These are phyloP conservation scores for Trifolium dubium DNA, from an alignment of 306 rosid species.

Conservation along the genomic window DNA sequence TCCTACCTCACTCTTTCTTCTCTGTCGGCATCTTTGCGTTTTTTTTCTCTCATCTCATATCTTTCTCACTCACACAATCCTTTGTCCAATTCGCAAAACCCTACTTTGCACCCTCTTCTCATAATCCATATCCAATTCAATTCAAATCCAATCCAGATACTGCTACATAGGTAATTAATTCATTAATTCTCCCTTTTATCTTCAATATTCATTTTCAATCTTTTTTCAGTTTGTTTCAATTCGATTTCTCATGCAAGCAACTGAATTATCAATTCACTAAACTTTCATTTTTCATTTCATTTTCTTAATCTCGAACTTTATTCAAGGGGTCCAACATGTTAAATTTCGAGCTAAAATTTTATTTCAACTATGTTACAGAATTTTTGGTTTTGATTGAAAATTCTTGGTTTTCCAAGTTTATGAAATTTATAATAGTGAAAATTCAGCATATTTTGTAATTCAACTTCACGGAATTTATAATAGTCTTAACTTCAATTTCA, in stretches of 20 bases:
- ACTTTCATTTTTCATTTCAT: conserved; percentile 3
- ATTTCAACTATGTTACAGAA: background rate
- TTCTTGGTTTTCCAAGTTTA: background rate
- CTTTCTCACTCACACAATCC: background rate
- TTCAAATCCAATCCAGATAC: conserved; percentile 17
- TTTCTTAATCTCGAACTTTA: background rate
- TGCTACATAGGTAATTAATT: conserved; percentile 28
- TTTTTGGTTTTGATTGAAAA: conserved; percentile 14
- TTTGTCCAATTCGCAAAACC: conserved; percentile 4
- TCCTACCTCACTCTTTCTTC: conserved; percentile 19
- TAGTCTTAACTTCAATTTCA: conserved; percentile 21
- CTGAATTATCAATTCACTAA: background rate
- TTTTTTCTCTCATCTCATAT: background rate
- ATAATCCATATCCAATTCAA: background rate
- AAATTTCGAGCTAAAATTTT: background rate
- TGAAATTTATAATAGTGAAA: background rate
- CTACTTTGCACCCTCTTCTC: background rate
- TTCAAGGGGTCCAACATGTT: background rate
- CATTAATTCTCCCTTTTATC: conserved; percentile 23
- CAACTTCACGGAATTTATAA: too few relatives aligned
- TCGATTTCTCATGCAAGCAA: background rate
- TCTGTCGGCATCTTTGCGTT: conserved; percentile 16
- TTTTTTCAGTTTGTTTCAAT: background rate
- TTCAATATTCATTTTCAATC: conserved; percentile 14
- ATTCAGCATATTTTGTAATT: too few relatives aligned